Evolutionary conservation across 2,329 filamentous ascomycete genomes (phyloP).

Genomic region (Verticillium isaacii): DNA sequence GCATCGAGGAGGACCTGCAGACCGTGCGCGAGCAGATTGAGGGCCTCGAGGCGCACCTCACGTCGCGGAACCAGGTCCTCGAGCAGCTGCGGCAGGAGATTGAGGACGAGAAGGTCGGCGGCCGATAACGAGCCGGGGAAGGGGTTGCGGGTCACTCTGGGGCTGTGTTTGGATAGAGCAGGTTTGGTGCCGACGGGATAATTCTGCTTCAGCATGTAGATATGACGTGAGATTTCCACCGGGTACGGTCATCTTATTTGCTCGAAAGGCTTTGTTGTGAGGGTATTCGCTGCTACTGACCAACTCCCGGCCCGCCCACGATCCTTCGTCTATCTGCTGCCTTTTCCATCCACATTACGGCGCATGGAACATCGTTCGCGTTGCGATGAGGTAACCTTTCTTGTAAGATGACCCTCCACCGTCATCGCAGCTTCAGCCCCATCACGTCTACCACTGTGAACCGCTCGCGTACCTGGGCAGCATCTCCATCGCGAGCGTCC

Average conservation of each 20-base stretch:
- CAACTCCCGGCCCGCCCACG: neutral
- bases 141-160: neutral
- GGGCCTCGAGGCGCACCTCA: constrained; percentile 77
- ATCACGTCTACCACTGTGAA: constrained; percentile 34
- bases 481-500: constrained; percentile 41
- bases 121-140: constrained; percentile 21
- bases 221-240: neutral
- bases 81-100: constrained; percentile 76
- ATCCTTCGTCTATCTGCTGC: neutral
- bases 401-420: neutral
- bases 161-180: neutral
- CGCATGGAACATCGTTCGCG: neutral
- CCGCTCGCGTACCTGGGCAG: constrained; percentile 42
- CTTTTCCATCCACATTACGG: neutral
- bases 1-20: constrained; percentile 78
- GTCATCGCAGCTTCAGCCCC: neutral
- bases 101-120: constrained; percentile 72
- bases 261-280: neutral
- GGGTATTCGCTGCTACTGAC: neutral
- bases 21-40: constrained; percentile 94
- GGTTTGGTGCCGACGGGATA: neutral
- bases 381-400: neutral
- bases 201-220: constrained; percentile 1
- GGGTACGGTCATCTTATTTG: neutral
- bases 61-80: constrained; percentile 69